Base-by-base conservation (phyloP, 2,329 filamentous ascomycete genomes). In the Ophiognomonia clavigignenti-juglandacearum region DNA sequence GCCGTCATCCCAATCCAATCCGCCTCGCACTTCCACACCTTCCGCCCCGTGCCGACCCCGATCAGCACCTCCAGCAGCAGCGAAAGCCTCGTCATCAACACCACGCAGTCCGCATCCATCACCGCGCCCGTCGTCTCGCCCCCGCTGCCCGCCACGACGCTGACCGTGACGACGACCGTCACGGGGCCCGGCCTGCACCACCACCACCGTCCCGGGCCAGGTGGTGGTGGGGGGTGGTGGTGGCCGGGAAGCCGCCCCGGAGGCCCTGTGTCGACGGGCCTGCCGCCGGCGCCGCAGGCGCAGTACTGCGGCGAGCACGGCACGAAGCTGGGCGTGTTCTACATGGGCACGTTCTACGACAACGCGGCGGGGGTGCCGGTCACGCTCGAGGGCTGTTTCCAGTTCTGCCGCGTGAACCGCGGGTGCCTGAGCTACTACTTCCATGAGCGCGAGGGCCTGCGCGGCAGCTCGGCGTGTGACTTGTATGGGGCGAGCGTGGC, bases 291-390 rank as follows among this genome's bases (percentile, higher is more conserved):
- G 31, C 52, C 57, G 2, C 47, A 47, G 4, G 56, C 56, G 18
- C 46, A 57, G 2, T 66, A 70, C 54, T 72, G 68, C 51, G 68
- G 67, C 38, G 59, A 71, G 8, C 62, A 64, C 20, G 68, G 68
- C 18, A 40, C 57, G 46, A 57, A 64, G 1, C 56, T 59, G 2
- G 65, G 64, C 8, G 58, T 59, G 46, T 69, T 61, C 50, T 67
- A 70, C 50, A 53, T 71, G 3, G 66, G 63, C 10, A 61, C 64
- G 52, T 71, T 64, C 50, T 59, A 61, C 37, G 59, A 70, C 53
- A 61, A 71, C 47, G 57, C 53, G 6, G 48, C 49, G 1, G 57
- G 53, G 11, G 61, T 64, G 29, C 54, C 58, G 1, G 62, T 72
- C 20, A 67, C 64, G 3, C 56, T 68, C 7, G 57, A 65, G 48